phyloP scores from a whole-genome alignment of 2,329 filamentous ascomycete species.

The Colletotrichum sp. region DNA sequence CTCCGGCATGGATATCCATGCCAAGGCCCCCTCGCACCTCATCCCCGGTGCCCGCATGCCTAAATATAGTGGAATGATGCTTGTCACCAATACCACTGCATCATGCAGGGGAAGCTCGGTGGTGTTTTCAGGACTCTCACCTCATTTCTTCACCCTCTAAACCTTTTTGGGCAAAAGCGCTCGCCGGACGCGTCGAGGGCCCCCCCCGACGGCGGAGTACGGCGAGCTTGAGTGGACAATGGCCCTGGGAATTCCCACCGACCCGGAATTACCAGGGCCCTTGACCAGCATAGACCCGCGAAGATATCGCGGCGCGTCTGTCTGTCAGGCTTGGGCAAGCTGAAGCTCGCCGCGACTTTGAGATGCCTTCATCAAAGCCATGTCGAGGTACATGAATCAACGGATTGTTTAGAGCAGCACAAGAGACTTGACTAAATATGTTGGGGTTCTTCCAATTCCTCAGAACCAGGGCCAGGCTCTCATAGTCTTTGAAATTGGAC shows the following conservation, averaged over 20 bases:
- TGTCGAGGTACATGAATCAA: background rate
- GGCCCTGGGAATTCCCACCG: background rate
- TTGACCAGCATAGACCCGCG: background rate
- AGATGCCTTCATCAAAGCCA: background rate
- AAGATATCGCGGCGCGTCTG: background rate
- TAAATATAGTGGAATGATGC: slow-evolving; percentile 19
- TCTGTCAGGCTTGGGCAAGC: background rate
- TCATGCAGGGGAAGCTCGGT: slow-evolving; percentile 17
- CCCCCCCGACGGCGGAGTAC: background rate
- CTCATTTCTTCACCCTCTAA: slow-evolving; percentile 8
- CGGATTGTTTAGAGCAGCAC: background rate
- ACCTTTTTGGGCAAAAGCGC: background rate
- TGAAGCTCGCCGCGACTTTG: background rate
- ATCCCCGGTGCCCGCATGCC: background rate
- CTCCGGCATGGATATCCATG: slow-evolving; percentile 18
- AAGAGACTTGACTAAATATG: background rate
- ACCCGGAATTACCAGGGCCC: background rate
- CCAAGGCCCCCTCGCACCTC: background rate
- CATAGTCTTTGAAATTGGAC: background rate
- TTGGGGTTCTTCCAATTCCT: background rate
- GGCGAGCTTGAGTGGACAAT: background rate
- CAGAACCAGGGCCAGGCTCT: background rate
- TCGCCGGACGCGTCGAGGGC: background rate
- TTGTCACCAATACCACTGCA: slow-evolving; percentile 17
- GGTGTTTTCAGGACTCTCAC: background rate